Percentiles rank a stretch among this genome's conserved stretches.
Evolutionary conservation across 73 alveolate genomes (phyloP).

Genomic region (Symbiodinium pilosum): DNA sequence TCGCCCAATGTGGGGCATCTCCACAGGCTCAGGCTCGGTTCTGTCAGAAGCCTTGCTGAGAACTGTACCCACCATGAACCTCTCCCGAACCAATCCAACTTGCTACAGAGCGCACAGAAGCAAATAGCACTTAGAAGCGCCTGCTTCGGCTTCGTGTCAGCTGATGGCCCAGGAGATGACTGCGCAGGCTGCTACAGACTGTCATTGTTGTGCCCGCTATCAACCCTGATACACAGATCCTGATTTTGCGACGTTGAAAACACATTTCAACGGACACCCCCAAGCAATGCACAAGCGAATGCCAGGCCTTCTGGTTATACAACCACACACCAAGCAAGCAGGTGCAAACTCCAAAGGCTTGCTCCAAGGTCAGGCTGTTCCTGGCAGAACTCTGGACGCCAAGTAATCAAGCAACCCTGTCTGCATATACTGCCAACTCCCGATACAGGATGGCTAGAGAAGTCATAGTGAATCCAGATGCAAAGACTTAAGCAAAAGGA

Average conservation of each 20-base stretch:
- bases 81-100: too few relatives aligned
- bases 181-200: too few relatives aligned
- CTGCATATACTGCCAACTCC: neutral
- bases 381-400: neutral
- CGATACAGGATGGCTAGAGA: neutral
- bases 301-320: slow-evolving; percentile 57
- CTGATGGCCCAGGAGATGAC: slow-evolving; percentile 14
- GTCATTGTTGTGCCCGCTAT: too few relatives aligned
- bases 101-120: too few relatives aligned
- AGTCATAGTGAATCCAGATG: neutral
- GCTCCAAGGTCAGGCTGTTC: slow-evolving; percentile 74
- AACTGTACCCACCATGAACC: neutral
- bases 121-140: too few relatives aligned
- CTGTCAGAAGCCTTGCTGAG: neutral
- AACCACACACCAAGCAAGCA: slow-evolving; percentile 89
- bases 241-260: too few relatives aligned
- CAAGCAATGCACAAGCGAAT: too few relatives aligned
- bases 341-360: slow-evolving; percentile 72
- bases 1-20: neutral
- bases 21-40: slow-evolving; percentile 12
- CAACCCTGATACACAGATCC: too few relatives aligned
- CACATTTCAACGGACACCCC: too few relatives aligned
- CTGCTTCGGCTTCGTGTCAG: neutral
- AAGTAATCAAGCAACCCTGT: neutral
- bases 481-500: too few relatives aligned